Percentiles rank a stretch among this genome's conserved stretches.
Conservation (phyloP, 345 rosid species). For the Aquilaria yunnanensis region DNA sequence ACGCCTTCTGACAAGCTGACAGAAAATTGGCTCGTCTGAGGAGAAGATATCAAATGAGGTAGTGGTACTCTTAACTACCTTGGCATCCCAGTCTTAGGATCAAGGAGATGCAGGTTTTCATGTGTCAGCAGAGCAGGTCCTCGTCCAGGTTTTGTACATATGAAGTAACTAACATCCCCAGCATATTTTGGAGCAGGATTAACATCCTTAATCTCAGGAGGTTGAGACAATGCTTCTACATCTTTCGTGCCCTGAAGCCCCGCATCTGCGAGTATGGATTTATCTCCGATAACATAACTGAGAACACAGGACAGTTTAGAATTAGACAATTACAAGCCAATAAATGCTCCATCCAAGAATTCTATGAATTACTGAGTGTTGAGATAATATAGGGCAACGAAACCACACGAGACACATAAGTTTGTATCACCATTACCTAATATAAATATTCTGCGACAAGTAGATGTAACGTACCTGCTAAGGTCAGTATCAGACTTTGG, state of each 20-base stretch:
- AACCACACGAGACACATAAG: neutral
- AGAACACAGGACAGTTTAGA: neutral
- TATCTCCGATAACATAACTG: conserved; percentile 85
- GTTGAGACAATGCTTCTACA: conserved; percentile 44
- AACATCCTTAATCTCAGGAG: conserved; percentile 51
- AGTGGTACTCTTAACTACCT: conserved; percentile 25
- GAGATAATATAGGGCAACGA: neutral
- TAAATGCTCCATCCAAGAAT: conserved; percentile 2
- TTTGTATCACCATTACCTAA: neutral
- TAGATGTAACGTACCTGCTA: conserved; percentile 43
- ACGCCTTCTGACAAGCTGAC: neutral
- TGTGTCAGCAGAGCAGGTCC: conserved; percentile 71
- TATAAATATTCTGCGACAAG: neutral
- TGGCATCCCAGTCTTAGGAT: conserved; percentile 65
- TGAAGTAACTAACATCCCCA: conserved; percentile 81
- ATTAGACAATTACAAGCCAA: neutral
- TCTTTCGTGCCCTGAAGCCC: conserved; percentile 53
- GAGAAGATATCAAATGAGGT: conserved; percentile 5
- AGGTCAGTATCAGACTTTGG: conserved; percentile 65
- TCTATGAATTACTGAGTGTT: neutral
- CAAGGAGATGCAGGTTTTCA: conserved; percentile 57
- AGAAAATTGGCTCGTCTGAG: neutral
- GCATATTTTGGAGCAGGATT: conserved; percentile 41
- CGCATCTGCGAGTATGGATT: conserved; percentile 75
- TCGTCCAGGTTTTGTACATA: conserved; percentile 82